Evolutionary conservation across 2,329 filamentous ascomycete species (phyloP).

Genomic region (Diaporthe velutina): DNA sequence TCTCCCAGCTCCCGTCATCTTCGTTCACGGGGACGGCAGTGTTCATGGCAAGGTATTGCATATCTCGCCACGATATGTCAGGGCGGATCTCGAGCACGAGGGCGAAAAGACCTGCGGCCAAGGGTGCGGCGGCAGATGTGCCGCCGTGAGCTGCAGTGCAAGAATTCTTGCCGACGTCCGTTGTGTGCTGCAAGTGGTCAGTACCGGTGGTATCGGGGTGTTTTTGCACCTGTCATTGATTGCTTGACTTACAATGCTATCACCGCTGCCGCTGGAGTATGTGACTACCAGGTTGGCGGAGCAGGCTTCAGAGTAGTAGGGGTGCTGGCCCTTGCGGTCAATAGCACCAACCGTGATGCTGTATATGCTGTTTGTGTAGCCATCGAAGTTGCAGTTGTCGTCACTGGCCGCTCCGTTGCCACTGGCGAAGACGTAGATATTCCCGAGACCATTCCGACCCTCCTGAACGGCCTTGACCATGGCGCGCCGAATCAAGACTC

Average conservation of each 20-base stretch:
- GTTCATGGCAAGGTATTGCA: slow-evolving; percentile 90
- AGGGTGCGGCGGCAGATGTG: slow-evolving; percentile 93
- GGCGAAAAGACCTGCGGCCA: slow-evolving; percentile 93
- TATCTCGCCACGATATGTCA: slow-evolving; percentile 91
- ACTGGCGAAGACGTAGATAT: slow-evolving; percentile 96
- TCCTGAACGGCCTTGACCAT: slow-evolving; percentile 95
- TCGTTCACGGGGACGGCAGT: slow-evolving; percentile 86
- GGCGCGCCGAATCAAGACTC: slow-evolving; percentile 86
- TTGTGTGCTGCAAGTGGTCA: slow-evolving; percentile 76
- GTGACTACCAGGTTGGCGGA: slow-evolving; percentile 96
- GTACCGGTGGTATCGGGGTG: neutral
- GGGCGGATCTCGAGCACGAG: slow-evolving; percentile 87
- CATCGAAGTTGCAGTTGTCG: slow-evolving; percentile 99
- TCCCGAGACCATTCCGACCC: slow-evolving; percentile 85
- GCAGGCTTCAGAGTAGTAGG: slow-evolving; percentile 96
- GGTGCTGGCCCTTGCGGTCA: slow-evolving; percentile 87
- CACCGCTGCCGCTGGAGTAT: slow-evolving; percentile 90
- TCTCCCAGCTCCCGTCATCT: slow-evolving; percentile 82
- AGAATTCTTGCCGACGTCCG: slow-evolving; percentile 86
- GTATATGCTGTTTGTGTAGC: slow-evolving; percentile 99
- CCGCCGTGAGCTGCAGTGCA: slow-evolving; percentile 91
- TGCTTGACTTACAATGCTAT: slow-evolving; percentile 75
- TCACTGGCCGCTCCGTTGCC: slow-evolving; percentile 89
- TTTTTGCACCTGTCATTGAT: neutral
- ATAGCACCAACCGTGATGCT: slow-evolving; percentile 97